Evolutionary conservation across 139 green algal species (phyloP).

Genomic region (Chlorella sp.): DNA sequence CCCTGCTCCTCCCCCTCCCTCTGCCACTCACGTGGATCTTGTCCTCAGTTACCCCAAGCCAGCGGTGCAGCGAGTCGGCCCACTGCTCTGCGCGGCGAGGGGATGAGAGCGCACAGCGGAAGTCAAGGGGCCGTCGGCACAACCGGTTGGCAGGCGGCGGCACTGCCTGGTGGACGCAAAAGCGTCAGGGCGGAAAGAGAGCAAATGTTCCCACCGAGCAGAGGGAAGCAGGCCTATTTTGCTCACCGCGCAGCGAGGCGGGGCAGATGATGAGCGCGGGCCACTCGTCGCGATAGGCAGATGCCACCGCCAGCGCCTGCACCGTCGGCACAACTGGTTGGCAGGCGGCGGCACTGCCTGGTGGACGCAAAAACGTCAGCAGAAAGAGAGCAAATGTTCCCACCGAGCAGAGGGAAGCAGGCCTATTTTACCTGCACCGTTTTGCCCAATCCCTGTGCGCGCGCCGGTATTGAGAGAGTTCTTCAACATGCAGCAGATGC

Average conservation of each 20-base stretch:
- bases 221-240: too few relatives aligned
- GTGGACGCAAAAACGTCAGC: background rate
- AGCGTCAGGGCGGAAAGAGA: background rate
- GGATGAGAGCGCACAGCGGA: too few relatives aligned
- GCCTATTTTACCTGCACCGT: too few relatives aligned
- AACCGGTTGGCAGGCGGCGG: background rate
- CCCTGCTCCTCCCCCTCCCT: too few relatives aligned
- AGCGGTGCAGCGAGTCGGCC: slow-evolving; percentile 67
- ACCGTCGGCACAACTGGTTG: slow-evolving; percentile 78
- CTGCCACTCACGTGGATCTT: slow-evolving; percentile 44
- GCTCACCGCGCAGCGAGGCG: slow-evolving; percentile 64
- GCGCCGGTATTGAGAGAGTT: too few relatives aligned
- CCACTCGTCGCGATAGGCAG: slow-evolving; percentile 78
- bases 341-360: background rate
- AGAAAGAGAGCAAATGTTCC: background rate
- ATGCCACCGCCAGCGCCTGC: slow-evolving; percentile 63
- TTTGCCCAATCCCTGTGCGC: too few relatives aligned
- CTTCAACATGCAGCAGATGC: background rate
- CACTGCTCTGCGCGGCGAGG: slow-evolving; percentile 76
- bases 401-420: too few relatives aligned
- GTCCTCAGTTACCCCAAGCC: slow-evolving; percentile 57
- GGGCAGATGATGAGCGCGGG: slow-evolving; percentile 78
- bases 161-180: background rate
- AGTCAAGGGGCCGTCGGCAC: too few relatives aligned
- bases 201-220: background rate